A percentile compares a stretch with the other conserved stretches of the same genome.
phyloP scores from a whole-genome alignment of 1,284 basidiomycete genomes.

The Ceratobasidium papillatum region DNA sequence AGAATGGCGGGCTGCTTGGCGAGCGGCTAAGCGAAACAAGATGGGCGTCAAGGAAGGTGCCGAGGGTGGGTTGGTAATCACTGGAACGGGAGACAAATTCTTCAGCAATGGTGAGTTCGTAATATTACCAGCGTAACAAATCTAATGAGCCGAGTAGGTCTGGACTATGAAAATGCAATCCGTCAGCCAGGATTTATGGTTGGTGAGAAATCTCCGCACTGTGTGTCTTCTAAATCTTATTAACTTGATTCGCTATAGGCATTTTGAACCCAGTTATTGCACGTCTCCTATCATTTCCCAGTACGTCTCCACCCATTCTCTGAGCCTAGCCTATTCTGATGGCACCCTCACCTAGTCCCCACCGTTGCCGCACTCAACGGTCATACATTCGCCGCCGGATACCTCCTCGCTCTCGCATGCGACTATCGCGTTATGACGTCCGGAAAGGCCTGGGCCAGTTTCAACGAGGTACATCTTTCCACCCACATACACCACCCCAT shows the following conservation, averaged over 20 bases:
- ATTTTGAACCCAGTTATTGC: constrained; percentile 53
- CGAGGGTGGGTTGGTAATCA: constrained; percentile 78
- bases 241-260: constrained; percentile 46
- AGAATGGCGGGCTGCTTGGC: constrained; percentile 73
- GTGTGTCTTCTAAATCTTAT: background rate
- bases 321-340: background rate
- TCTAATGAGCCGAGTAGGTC: constrained; percentile 56
- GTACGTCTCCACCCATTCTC: constrained; percentile 54
- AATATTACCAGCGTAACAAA: constrained; percentile 40
- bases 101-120: constrained; percentile 79
- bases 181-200: constrained; percentile 78
- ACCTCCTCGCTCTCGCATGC: constrained; percentile 81
- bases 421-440: constrained; percentile 93
- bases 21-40: constrained; percentile 54
- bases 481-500: background rate
- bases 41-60: constrained; percentile 59
- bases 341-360: constrained; percentile 63
- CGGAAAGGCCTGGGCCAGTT: constrained; percentile 77
- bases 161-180: constrained; percentile 73
- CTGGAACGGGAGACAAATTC: constrained; percentile 82
- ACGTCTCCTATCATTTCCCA: constrained; percentile 72
- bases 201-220: constrained; percentile 54
- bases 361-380: constrained; percentile 91
- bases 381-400: constrained; percentile 88
- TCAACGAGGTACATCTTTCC: constrained; percentile 80